Base-by-base conservation (phyloP, 345 rosid species). In the Pistacia atlantica region DNA sequence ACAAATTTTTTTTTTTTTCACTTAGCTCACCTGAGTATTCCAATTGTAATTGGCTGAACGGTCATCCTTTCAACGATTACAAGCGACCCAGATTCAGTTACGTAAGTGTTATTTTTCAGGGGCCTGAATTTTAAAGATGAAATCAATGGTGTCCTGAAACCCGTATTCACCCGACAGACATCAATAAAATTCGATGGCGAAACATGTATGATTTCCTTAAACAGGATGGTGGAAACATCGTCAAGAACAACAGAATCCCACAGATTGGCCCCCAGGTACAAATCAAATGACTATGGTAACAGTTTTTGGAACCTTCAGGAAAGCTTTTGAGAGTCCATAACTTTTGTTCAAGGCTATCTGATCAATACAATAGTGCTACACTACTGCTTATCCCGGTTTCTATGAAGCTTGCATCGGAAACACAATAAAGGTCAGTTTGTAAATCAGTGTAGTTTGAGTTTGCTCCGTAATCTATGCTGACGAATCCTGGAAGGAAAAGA, bases 141-240 rank as follows among this genome's bases (percentile, higher is more conserved):
- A 31, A 77, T 81, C 45, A 84, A 83, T 35, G 90, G 90, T 2
- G 78, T 81, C 16, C 90, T 86, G 0, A 49, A 57, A 4, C 85
- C 88, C 4, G 82, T 87, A 65, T 87, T 80, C 11, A 77, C 88
- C 16, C 83, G 77, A 72, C 90, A 87, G 17, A 87, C 7, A 5
- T 42, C 42, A 1, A 42, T 3, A 42, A 6, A 42, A 42, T 42
- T 8, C 6, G 45, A 42, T 4, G 45, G 45, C 1, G 7, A 4
- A 42, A 42, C 5, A 5, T 42, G 45, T 42, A 42, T 42, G 45
- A 42, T 42, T 42, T 42, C 45, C 45, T 5, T 42, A 42, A 42
- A 42, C 9, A 42, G 7, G 45, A 1, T 42, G 7, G 45, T 42
- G 45, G 45, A 42, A 42, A 42, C 45, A 42, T 42, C n/a, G 45